Percentiles rank a stretch among this genome's conserved stretches.
Evolutionary conservation across 768 basidiomycete species (phyloP).

Genomic region (Lactarius akahatsu): DNA sequence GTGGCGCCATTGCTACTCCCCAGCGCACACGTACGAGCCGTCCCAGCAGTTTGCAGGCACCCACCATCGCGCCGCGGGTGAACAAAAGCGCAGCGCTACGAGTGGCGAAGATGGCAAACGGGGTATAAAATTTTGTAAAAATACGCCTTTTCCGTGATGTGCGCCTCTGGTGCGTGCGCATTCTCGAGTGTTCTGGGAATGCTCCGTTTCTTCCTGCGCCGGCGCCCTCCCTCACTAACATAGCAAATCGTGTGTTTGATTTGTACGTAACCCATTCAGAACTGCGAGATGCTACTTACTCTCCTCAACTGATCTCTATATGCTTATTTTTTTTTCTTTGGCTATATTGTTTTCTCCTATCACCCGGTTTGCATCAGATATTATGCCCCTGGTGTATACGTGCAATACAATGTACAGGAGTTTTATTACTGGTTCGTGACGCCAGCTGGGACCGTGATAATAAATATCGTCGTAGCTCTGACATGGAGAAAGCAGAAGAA

Average conservation of each 20-base stretch:
- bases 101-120: conserved; percentile 60
- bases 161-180: background rate
- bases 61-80: conserved; percentile 63
- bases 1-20: conserved; percentile 29
- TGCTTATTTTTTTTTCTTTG: conserved; percentile 5
- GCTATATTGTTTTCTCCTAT: background rate
- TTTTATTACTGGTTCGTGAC: background rate
- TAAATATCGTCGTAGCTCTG: background rate
- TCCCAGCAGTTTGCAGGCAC: conserved; percentile 56
- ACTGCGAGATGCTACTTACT: conserved; percentile 5
- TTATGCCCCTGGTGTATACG: conserved; percentile 20
- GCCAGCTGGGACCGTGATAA: background rate
- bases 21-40: conserved; percentile 42
- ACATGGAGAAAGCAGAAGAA: background rate
- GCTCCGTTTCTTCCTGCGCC: conserved; percentile 9
- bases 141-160: background rate
- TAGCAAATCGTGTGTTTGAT: background rate
- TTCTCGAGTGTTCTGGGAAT: background rate
- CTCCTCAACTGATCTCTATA: conserved; percentile 6
- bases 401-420: conserved; percentile 17
- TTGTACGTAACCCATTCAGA: background rate
- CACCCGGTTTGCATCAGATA: conserved; percentile 16
- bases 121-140: background rate
- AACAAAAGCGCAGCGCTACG: conserved; percentile 76
- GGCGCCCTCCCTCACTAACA: conserved; percentile 13